Evolutionary conservation across 805 yeast genomes (phyloP), one percentile per base, ranked within the genome.

Genomic region (Starmerella geochares): DNA sequence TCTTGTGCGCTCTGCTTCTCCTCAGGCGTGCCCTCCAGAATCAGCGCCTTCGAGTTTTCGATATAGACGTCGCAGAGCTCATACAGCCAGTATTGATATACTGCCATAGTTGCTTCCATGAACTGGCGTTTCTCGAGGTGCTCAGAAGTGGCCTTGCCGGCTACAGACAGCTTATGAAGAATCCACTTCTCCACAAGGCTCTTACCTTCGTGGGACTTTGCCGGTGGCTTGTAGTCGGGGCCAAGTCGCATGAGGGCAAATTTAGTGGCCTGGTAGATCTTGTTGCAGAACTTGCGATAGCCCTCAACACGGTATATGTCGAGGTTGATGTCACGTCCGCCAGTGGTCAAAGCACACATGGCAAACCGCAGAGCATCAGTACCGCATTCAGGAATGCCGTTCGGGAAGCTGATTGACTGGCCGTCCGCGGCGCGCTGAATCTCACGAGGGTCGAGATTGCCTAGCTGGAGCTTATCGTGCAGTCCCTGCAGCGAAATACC

Each of bases 381-480:
- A 74, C 98, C 98, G 77, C 98, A 92, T 73, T 92, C 95, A 50
- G 97, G 96, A 59, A 90, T 88, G 73, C 98, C 98, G 60, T 81
- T 80, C 58, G 98, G 98, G 75, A 87, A 90, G 11, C 94, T 81
- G 62, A 78, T 74, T 60, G 75, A 79, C 72, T 92, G 97, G 55
- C 97, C 97, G 39, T 75, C 78, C 61, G 77, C 79, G 24, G 97
- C 96, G 68, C 78, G 85, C 65, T 77, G 84, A 60, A 90, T 72
- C 71, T 90, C 98, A 58, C 79, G 76, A 57, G 92, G 84, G 62
- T 86, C 96, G 61, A 90, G 75, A 72, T 90, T 90, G 71, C 97
- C 97, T 43, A 63, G 65, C 55, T 68, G 67, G 61, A 92, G 75
- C 69, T 86, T 82, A 51, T 80, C 81, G 67, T 87, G 94, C 63